These are phyloP conservation scores for Pseudogymnoascus sp. DNA, from an alignment of 2,329 filamentous ascomycete genomes.

Conservation along the genomic window DNA sequence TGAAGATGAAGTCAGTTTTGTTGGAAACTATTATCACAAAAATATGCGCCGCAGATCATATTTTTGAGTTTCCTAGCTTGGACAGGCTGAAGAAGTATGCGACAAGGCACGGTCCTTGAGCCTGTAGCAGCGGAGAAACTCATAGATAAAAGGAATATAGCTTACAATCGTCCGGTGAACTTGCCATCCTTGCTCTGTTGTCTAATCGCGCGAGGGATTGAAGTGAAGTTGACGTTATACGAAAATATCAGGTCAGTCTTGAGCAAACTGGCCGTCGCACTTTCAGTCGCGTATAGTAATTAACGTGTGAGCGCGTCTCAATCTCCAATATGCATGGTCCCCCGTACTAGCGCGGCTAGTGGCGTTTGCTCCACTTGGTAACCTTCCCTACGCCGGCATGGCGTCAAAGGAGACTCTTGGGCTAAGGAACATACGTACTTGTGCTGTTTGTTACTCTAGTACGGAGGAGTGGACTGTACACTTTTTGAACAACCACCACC, in stretches of 20 bases:
- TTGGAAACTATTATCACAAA: background rate
- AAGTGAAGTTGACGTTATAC: background rate
- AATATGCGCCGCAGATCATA: background rate
- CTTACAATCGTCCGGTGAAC: background rate
- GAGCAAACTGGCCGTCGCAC: background rate
- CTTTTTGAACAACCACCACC: background rate
- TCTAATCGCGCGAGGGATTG: background rate
- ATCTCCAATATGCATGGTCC: slow-evolving; percentile 2
- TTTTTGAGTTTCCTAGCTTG: background rate
- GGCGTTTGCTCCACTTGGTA: slow-evolving; percentile 1
- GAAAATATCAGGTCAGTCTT: background rate
- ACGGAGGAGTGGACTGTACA: background rate
- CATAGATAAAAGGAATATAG: background rate
- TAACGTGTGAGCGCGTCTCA: slow-evolving; percentile 1
- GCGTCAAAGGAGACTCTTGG: background rate
- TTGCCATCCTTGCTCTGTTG: background rate
- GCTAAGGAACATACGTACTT: background rate
- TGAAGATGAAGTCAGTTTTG: background rate
- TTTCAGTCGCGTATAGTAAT: background rate
- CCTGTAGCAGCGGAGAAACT: background rate
- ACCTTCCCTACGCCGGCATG: background rate
- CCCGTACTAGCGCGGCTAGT: slow-evolving; percentile 4
- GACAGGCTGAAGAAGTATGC: background rate
- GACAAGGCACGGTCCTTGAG: background rate
- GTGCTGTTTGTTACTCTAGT: background rate